Conservation (phyloP, 2,329 filamentous ascomycete species). For the Ceratocystis diversiconidia region DNA sequence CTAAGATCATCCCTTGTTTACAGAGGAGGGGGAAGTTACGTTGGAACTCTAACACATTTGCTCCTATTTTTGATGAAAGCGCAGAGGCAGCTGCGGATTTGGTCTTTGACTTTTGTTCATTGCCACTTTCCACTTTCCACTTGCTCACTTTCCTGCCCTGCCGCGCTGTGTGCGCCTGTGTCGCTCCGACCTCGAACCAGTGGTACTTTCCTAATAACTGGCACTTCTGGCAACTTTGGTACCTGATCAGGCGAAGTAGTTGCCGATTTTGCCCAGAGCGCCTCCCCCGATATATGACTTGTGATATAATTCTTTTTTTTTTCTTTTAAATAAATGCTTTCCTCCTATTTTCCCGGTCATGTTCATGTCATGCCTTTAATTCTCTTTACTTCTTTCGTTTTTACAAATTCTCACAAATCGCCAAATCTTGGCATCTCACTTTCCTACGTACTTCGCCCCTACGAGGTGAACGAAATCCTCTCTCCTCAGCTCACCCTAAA, state of each 20-base stretch:
- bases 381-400: background rate
- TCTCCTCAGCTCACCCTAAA: background rate
- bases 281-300: background rate
- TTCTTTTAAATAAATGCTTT: background rate
- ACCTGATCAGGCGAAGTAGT: background rate
- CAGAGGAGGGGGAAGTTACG: background rate
- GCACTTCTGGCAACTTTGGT: background rate
- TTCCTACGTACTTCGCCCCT: background rate
- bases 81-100: background rate
- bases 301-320: background rate
- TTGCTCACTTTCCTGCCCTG: background rate
- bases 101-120: background rate
- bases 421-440: background rate
- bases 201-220: background rate
- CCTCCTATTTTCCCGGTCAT: background rate
- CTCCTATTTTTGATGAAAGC: background rate
- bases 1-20: constrained; percentile 1
- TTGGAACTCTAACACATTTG: background rate
- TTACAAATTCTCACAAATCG: background rate
- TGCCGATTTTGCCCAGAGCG: background rate
- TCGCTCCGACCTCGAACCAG: background rate
- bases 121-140: background rate
- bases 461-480: background rate
- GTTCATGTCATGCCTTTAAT: background rate
- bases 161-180: too few relatives aligned